Percentiles rank a stretch among this genome's conserved stretches.
These are phyloP conservation scores for Arthrobotrys iridis DNA, from an alignment of 2,329 filamentous ascomycete species.

Conservation along the genomic window DNA sequence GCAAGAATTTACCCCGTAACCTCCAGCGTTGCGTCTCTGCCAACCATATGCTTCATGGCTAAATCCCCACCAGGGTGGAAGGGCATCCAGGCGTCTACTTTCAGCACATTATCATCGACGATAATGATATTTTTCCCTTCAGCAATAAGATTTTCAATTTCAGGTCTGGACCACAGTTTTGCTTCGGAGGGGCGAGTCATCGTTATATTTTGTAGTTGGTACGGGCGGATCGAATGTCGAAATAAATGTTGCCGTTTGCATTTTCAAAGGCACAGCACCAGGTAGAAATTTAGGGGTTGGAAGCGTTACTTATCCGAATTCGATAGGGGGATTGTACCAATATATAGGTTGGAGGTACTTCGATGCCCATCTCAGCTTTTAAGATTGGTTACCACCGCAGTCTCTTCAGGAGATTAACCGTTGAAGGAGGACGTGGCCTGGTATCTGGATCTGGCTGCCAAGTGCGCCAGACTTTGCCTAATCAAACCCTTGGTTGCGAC, in stretches of 20 bases:
- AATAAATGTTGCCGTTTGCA: too few relatives aligned
- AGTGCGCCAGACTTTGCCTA: conserved; percentile 34
- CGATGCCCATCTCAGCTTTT: too few relatives aligned
- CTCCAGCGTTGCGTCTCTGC: conserved; percentile 92
- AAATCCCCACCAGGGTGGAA: conserved; percentile 94
- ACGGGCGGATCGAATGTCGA: conserved; percentile 11
- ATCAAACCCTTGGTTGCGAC: too few relatives aligned
- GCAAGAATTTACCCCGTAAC: conserved; percentile 78
- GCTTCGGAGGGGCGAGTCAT: conserved; percentile 62
- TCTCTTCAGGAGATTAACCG: too few relatives aligned
- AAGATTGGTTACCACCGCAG: conserved; percentile 25
- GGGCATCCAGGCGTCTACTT: conserved; percentile 85
- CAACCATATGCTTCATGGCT: conserved; percentile 91
- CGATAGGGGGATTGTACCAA: too few relatives aligned
- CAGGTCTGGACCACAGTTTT: conserved; percentile 68
- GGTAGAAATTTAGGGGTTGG: too few relatives aligned
- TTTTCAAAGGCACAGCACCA: too few relatives aligned
- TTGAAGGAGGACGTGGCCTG: conserved; percentile 50
- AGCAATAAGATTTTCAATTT: conserved; percentile 84
- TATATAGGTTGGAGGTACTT: too few relatives aligned
- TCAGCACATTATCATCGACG: conserved; percentile 81
- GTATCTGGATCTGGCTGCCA: conserved; percentile 36
- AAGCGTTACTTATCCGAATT: too few relatives aligned
- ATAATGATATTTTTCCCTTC: conserved; percentile 83
- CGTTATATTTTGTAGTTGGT: conserved; percentile 44